A percentile compares a stretch with the other conserved stretches of the same genome.
Conservation (phyloP, 352 stramenopile species). For the Pythium oligandrum region DNA sequence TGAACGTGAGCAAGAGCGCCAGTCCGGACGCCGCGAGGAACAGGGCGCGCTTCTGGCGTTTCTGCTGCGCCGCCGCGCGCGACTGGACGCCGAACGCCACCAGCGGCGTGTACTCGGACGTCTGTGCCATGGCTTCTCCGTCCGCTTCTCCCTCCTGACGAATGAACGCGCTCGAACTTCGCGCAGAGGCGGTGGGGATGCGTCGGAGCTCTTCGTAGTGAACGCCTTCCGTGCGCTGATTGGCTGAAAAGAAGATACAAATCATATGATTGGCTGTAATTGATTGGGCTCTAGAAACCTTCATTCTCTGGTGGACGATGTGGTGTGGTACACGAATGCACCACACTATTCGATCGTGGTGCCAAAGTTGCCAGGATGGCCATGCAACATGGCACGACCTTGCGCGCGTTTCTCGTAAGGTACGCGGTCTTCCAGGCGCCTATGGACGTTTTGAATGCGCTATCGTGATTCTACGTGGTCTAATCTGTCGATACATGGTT, state of each 20-base stretch:
- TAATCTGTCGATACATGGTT: background rate
- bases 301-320: background rate
- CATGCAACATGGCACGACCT: conserved; percentile 6
- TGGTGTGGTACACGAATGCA: background rate
- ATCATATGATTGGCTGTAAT: background rate
- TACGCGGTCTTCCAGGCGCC: background rate
- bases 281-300: background rate
- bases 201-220: background rate
- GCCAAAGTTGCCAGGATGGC: background rate
- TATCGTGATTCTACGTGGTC: background rate
- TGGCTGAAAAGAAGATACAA: background rate
- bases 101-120: conserved; percentile 14
- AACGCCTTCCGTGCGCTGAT: background rate
- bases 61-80: background rate
- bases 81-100: background rate
- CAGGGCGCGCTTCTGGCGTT: conserved; percentile 1
- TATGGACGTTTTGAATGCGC: background rate
- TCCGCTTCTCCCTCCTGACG: background rate
- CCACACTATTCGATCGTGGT: background rate
- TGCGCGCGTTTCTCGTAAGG: conserved; percentile 7
- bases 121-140: conserved; percentile 4
- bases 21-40: conserved; percentile 24
- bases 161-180: conserved; percentile 8
- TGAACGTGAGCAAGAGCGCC: conserved; percentile 28
- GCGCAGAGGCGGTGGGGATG: background rate